phyloP scores from a whole-genome alignment of 805 yeast species.

The Tetrapisispora taiwanensis region DNA sequence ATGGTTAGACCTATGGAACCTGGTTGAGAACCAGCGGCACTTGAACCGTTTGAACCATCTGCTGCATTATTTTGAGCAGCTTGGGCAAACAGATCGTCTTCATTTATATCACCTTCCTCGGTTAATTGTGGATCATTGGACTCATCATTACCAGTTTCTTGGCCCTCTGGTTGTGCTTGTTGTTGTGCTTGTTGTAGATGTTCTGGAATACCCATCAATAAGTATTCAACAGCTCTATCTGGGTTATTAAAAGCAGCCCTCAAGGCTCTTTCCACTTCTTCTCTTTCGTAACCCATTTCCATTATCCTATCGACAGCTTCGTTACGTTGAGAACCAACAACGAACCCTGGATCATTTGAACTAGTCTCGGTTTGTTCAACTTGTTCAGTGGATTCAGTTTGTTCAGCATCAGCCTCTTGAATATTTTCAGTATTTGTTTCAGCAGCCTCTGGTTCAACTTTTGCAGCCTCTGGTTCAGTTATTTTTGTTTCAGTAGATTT shows the following conservation, averaged over 20 bases:
- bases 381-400: constrained; percentile 9
- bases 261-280: constrained; percentile 80
- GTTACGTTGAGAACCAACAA: constrained; percentile 70
- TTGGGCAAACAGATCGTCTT: constrained; percentile 34
- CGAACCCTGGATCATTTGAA: constrained; percentile 44
- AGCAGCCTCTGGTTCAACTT: constrained; percentile 15
- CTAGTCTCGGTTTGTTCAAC: constrained; percentile 17
- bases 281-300: constrained; percentile 93
- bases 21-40: constrained; percentile 24
- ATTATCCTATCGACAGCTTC: constrained; percentile 70
- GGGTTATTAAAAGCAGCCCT: constrained; percentile 96
- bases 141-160: constrained; percentile 6
- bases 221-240: constrained; percentile 93
- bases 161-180: constrained; percentile 12
- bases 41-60: constrained; percentile 20
- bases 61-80: constrained; percentile 32
- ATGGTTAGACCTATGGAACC: constrained; percentile 36
- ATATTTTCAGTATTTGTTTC: constrained; percentile 15
- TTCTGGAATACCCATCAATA: constrained; percentile 83
- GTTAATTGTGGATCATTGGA: constrained; percentile 1
- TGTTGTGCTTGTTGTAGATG: constrained; percentile 33
- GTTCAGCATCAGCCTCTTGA: constrained; percentile 12
- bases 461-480: constrained; percentile 20
- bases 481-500: constrained; percentile 21
- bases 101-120: constrained; percentile 11